Percentiles rank a stretch among this genome's conserved stretches.
Conservation (phyloP, 108 stramenopile genomes). For the Skeletonema costatum region DNA sequence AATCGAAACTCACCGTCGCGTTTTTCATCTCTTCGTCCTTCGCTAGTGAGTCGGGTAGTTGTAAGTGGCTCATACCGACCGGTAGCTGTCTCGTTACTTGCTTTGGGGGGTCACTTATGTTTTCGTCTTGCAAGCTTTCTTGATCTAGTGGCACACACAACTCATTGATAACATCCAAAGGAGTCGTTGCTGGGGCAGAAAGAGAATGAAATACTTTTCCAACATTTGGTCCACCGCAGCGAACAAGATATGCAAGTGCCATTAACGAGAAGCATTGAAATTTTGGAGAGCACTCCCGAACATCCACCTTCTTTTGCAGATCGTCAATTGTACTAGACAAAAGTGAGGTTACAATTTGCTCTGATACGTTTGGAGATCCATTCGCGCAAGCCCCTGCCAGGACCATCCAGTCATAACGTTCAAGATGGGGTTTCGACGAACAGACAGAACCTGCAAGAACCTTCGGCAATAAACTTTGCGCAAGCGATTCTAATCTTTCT, state of each 20-base stretch:
- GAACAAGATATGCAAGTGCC: conserved; percentile 44
- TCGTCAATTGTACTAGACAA: conserved; percentile 14
- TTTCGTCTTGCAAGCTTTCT: neutral
- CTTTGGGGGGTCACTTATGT: neutral
- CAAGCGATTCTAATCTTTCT: conserved; percentile 12
- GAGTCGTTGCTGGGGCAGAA: conserved; percentile 10
- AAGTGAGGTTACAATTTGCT: conserved; percentile 30
- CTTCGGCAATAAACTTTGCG: conserved; percentile 24
- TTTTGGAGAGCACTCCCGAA: neutral
- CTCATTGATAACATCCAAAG: conserved; percentile 34
- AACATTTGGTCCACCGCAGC: conserved; percentile 39
- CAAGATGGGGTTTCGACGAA: neutral
- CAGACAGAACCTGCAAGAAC: conserved; percentile 4
- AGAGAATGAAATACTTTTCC: conserved; percentile 39
- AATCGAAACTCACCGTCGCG: conserved; percentile 23
- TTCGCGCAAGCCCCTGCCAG: conserved; percentile 50
- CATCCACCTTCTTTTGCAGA: conserved; percentile 8
- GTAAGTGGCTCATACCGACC: conserved; percentile 43
- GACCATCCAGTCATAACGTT: conserved; percentile 46
- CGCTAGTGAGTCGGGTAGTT: conserved; percentile 30
- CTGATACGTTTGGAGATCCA: conserved; percentile 23
- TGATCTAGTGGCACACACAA: conserved; percentile 29
- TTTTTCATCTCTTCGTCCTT: conserved; percentile 26
- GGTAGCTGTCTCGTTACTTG: conserved; percentile 8
- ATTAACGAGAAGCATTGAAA: conserved; percentile 19